Percentiles rank a stretch among this genome's conserved stretches.
phyloP scores from a whole-genome alignment of 306 rosid species.

The Alnus rubra region DNA sequence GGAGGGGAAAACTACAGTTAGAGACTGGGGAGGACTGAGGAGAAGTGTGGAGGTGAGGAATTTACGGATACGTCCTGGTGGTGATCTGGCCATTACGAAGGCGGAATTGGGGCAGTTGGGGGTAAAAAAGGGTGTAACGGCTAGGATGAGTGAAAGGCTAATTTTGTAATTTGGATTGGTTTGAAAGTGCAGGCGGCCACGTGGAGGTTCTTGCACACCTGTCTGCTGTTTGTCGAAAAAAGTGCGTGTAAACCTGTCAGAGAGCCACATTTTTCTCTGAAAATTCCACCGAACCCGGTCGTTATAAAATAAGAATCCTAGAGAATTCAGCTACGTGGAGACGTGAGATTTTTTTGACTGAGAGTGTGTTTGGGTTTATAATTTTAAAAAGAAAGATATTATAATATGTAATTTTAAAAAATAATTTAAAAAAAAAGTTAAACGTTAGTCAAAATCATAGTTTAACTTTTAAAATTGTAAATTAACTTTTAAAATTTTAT shows the following conservation, averaged over 20 bases:
- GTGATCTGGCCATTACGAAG: constrained; percentile 26
- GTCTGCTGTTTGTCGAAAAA: constrained; percentile 28
- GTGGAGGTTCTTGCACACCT: constrained; percentile 49
- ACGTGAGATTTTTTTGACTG: too few species aligned
- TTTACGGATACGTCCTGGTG: constrained; percentile 48
- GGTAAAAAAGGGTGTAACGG: constrained; percentile 59
- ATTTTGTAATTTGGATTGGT: constrained; percentile 22
- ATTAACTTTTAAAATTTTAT: too few species aligned
- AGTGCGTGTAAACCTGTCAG: constrained; percentile 24
- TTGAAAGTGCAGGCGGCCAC: constrained; percentile 41
- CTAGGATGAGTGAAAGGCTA: constrained; percentile 60
- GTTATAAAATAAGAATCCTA: too few species aligned
- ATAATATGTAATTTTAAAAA: too few species aligned
- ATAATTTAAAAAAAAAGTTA: too few species aligned
- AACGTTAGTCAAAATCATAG: too few species aligned
- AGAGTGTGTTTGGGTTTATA: too few species aligned
- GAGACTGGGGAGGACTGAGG: background rate
- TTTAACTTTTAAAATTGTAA: too few species aligned
- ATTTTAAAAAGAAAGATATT: too few species aligned
- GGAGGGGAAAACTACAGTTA: constrained; percentile 36
- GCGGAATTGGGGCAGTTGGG: constrained; percentile 6
- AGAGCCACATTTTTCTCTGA: background rate
- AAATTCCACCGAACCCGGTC: background rate
- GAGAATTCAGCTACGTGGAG: too few species aligned
- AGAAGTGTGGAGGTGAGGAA: background rate